Conservation (phyloP, 73 alveolate genomes). For the Paramecium biaurelia region DNA sequence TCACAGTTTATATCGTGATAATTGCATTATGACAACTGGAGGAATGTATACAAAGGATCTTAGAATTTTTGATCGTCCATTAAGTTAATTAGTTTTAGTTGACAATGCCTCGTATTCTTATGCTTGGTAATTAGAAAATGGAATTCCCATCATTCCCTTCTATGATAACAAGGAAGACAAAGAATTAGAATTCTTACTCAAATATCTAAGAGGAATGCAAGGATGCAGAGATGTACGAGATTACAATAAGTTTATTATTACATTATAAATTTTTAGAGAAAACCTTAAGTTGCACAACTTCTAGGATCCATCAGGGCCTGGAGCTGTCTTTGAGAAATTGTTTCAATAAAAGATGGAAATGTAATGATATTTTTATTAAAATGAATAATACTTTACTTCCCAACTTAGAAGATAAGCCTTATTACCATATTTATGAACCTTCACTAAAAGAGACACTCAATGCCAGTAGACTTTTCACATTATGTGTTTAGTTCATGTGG, state of each 20-base stretch:
- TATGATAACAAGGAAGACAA: conserved; percentile 71
- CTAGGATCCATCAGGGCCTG: conserved; percentile 19
- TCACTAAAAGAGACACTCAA: not conserved
- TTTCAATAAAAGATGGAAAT: conserved; percentile 17
- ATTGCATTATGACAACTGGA: conserved; percentile 68
- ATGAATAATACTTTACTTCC: conserved; percentile 31
- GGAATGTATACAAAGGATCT: conserved; percentile 75
- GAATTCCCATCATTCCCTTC: conserved; percentile 76
- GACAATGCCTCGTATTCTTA: conserved; percentile 75
- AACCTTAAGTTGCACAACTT: not conserved
- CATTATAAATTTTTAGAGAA: not conserved
- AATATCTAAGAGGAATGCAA: conserved; percentile 33
- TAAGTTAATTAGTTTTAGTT: conserved; percentile 67
- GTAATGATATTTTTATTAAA: not conserved
- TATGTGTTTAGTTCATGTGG: not conserved
- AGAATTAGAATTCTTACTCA: conserved; percentile 54
- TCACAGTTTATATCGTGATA: conserved; percentile 71
- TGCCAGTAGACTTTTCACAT: not conserved
- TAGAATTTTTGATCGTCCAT: conserved; percentile 67
- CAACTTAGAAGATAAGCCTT: not conserved
- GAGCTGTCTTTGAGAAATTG: not conserved
- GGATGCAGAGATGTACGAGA: conserved; percentile 57
- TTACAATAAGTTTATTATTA: not conserved
- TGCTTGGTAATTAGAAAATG: conserved; percentile 70
- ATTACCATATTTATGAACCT: not conserved